Conservation (phyloP, 2,329 filamentous ascomycete species). For the Colletotrichum sp. region DNA sequence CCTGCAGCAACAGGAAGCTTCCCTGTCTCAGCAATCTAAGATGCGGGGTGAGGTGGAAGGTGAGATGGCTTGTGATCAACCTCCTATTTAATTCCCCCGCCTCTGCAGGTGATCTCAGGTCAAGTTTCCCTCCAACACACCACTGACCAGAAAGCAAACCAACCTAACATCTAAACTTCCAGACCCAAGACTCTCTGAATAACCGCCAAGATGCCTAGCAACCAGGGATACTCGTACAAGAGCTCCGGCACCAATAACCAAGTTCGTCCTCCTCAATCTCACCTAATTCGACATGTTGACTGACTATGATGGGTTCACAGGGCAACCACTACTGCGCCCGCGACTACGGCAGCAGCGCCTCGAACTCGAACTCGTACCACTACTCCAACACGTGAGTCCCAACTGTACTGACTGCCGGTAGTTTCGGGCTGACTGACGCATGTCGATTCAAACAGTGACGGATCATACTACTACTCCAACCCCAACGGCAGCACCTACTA, state of each 20-base stretch:
- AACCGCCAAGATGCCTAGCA: constrained; percentile 22
- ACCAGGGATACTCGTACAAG: constrained; percentile 46
- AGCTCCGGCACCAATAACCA: constrained; percentile 67
- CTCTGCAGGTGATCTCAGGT: neutral
- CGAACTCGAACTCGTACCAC: constrained; percentile 67
- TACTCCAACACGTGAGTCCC: constrained; percentile 66
- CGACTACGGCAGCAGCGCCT: constrained; percentile 62
- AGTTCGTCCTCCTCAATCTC: constrained; percentile 42
- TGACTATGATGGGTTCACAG: constrained; percentile 36
- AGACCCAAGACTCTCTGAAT: neutral
- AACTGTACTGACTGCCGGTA: neutral
- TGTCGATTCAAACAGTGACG: constrained; percentile 46
- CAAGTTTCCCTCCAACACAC: neutral
- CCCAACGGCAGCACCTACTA: constrained; percentile 72
- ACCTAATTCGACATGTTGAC: neutral
- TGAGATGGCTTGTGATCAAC: neutral
- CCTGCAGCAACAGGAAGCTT: neutral
- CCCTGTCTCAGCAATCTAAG: neutral
- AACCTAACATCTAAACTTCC: neutral
- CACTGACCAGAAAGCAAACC: neutral
- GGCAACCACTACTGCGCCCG: constrained; percentile 73
- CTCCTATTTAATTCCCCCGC: neutral
- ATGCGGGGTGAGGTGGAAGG: neutral
- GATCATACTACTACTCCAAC: constrained; percentile 79
- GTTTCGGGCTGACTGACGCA: neutral